These are phyloP conservation scores for Anthostomella pinea DNA, from an alignment of 2,329 filamentous ascomycete species.

Conservation along the genomic window DNA sequence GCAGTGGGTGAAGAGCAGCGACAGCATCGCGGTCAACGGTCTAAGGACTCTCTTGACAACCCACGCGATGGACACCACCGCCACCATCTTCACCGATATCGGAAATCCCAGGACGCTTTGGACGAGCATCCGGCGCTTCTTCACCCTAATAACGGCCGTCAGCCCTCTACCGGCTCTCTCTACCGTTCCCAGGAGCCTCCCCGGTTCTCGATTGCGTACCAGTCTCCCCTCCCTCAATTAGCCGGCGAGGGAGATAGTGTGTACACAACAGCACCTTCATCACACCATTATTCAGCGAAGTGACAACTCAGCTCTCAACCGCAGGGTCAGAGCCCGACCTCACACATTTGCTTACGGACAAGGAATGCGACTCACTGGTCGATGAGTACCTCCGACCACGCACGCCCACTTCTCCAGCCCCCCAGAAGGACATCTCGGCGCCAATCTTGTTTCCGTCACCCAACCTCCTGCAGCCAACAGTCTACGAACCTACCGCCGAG, in stretches of 20 bases:
- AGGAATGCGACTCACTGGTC: slow-evolving; percentile 22
- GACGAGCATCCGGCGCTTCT: slow-evolving; percentile 18
- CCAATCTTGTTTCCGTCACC: too few relatives aligned
- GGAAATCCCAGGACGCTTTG: slow-evolving; percentile 20
- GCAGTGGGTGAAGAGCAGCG: slow-evolving; percentile 19
- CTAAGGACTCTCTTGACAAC: slow-evolving; percentile 14
- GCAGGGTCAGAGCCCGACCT: slow-evolving; percentile 31
- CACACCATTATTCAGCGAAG: slow-evolving; percentile 31
- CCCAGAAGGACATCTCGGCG: not conserved
- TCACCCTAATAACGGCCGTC: slow-evolving; percentile 21
- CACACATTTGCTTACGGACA: slow-evolving; percentile 29
- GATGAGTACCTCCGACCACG: slow-evolving; percentile 32
- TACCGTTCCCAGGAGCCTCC: slow-evolving; percentile 15
- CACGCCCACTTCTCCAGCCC: slow-evolving; percentile 24
- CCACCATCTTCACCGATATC: slow-evolving; percentile 10
- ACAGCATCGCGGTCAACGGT: slow-evolving; percentile 14
- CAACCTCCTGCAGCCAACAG: slow-evolving; percentile 48
- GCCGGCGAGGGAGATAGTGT: slow-evolving; percentile 32
- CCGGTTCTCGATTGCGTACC: slow-evolving; percentile 21
- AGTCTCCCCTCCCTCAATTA: slow-evolving; percentile 23
- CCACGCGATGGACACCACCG: slow-evolving; percentile 1
- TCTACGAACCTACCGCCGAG: slow-evolving; percentile 48
- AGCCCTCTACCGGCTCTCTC: slow-evolving; percentile 22
- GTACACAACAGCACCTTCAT: slow-evolving; percentile 22
- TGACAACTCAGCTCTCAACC: slow-evolving; percentile 23